These are phyloP conservation scores for Coffea canephora DNA, from an alignment of 257 asterid genomes.

Conservation along the genomic window DNA sequence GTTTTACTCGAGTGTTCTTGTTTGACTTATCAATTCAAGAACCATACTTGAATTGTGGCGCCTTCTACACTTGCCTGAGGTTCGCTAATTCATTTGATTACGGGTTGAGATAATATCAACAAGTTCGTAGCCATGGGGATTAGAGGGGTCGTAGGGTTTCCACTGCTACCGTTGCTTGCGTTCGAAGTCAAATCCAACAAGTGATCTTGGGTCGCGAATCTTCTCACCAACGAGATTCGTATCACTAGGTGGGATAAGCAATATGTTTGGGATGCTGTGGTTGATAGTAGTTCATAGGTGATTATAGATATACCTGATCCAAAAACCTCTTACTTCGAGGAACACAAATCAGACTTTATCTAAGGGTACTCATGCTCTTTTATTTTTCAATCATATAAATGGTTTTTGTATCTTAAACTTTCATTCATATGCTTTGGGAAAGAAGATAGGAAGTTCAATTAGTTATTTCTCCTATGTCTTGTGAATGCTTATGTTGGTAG, in stretches of 20 bases:
- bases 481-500: neutral
- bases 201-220: too few species aligned
- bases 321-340: slow-evolving; percentile 64
- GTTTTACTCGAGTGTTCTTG: too few species aligned
- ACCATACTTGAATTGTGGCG: too few species aligned
- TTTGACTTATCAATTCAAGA: too few species aligned
- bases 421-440: neutral
- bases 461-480: neutral
- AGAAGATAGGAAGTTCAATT: neutral
- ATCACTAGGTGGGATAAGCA: slow-evolving; percentile 62
- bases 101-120: too few species aligned
- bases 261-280: slow-evolving; percentile 85
- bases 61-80: too few species aligned
- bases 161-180: too few species aligned
- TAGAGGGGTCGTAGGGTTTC: too few species aligned
- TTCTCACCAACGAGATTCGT: too few species aligned
- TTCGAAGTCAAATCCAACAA: too few species aligned
- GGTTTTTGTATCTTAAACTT: neutral
- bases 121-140: too few species aligned
- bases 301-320: slow-evolving; percentile 86
- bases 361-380: slow-evolving; percentile 50
- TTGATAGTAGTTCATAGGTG: slow-evolving; percentile 83
- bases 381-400: neutral
- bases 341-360: slow-evolving; percentile 87
- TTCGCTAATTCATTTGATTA: too few species aligned